Percentiles rank a stretch among this genome's conserved stretches.
Conservation (phyloP, 768 basidiomycete species). For the Lentinula detonsa region DNA sequence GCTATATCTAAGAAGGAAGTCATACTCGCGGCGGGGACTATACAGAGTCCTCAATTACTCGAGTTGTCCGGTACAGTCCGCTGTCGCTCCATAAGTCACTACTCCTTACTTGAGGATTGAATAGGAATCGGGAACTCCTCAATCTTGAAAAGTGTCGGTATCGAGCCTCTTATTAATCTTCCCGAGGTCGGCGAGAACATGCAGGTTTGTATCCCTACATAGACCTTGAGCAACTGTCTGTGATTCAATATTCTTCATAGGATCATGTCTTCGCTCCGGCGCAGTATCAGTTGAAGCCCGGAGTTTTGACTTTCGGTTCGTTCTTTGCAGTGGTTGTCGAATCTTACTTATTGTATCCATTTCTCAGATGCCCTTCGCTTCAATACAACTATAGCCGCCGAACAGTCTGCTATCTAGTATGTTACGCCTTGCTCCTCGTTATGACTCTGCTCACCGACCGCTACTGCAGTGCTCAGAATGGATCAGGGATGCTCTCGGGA, state of each 20-base stretch:
- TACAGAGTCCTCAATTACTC: background rate
- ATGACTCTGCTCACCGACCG: background rate
- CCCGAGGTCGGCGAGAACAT: background rate
- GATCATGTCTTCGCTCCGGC: background rate
- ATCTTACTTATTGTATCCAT: background rate
- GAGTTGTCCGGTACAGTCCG: background rate
- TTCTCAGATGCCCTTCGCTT: background rate
- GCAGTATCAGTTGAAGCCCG: background rate
- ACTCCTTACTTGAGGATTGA: background rate
- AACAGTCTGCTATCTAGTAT: background rate
- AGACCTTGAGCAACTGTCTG: background rate
- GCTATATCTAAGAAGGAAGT: background rate
- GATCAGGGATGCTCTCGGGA: background rate
- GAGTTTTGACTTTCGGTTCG: background rate
- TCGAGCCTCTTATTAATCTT: background rate
- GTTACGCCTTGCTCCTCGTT: background rate
- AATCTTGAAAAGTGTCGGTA: background rate
- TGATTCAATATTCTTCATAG: background rate
- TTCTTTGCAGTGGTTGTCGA: background rate
- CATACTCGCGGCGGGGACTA: background rate
- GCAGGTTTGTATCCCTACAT: background rate
- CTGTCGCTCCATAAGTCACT: background rate
- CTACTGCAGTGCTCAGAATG: background rate
- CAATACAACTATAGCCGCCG: background rate
- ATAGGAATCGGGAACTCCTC: background rate